Conservation (phyloP, 2,329 filamentous ascomycete genomes). For the Fusarium sp. region DNA sequence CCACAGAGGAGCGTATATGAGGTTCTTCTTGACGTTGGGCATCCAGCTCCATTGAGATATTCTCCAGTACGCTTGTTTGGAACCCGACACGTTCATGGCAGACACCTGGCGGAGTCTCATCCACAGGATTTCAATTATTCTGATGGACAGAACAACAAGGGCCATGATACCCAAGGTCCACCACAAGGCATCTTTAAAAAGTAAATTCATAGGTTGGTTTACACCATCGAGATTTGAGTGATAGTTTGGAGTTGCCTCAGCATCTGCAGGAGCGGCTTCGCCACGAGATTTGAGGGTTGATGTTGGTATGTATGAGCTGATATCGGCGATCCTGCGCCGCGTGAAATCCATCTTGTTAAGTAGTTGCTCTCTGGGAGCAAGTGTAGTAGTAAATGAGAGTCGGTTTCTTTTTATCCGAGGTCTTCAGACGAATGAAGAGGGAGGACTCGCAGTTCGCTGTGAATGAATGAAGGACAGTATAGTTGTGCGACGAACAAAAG, state of each 20-base stretch:
- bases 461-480: constrained; percentile 10
- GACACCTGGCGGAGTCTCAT: constrained; percentile 67
- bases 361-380: constrained; percentile 21
- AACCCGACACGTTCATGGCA: constrained; percentile 63
- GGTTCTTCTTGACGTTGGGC: constrained; percentile 68
- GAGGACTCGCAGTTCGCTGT: constrained; percentile 6
- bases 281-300: constrained; percentile 46
- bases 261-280: constrained; percentile 41
- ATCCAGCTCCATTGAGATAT: constrained; percentile 67
- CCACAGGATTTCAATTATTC: constrained; percentile 64
- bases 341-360: constrained; percentile 46
- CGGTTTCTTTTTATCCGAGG: constrained; percentile 13
- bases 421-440: constrained; percentile 16
- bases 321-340: constrained; percentile 45
- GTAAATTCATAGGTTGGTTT: constrained; percentile 65
- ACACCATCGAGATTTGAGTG: constrained; percentile 67
- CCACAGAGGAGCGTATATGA: constrained; percentile 69
- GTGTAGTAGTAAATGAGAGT: constrained; percentile 10
- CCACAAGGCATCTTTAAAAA: constrained; percentile 68
- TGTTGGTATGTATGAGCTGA: constrained; percentile 44
- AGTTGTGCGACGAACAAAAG: constrained; percentile 15
- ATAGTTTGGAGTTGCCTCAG: constrained; percentile 61
- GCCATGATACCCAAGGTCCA: constrained; percentile 67
- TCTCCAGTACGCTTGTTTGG: constrained; percentile 69
- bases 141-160: constrained; percentile 61